Evolutionary conservation across 768 basidiomycete species (phyloP).

Genomic region (Lactifluus piperatus): DNA sequence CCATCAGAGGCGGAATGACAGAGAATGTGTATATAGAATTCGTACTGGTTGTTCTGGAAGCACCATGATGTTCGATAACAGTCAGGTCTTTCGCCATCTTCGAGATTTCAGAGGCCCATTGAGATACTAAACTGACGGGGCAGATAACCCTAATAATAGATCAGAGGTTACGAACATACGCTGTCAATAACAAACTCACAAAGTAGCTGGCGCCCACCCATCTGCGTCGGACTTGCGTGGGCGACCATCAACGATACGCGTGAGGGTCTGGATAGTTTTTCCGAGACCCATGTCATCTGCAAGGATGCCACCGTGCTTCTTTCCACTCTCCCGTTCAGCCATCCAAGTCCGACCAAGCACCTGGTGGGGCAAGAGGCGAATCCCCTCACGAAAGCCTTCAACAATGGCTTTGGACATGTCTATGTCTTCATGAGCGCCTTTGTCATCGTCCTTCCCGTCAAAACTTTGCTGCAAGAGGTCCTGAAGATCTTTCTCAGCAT

Average conservation of each 20-base stretch:
- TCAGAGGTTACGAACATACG: background rate
- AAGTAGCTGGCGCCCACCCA: slow-evolving; percentile 62
- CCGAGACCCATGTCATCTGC: slow-evolving; percentile 89
- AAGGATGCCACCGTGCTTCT: slow-evolving; percentile 78
- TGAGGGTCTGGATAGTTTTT: slow-evolving; percentile 87
- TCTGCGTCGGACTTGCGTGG: slow-evolving; percentile 62
- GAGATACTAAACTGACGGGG: slow-evolving; percentile 78
- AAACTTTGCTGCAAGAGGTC: slow-evolving; percentile 63
- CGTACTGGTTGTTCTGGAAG: slow-evolving; percentile 59
- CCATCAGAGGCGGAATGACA: background rate
- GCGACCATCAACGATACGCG: slow-evolving; percentile 77
- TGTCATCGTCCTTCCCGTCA: slow-evolving; percentile 43
- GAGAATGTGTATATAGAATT: background rate
- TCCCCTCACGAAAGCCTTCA: slow-evolving; percentile 63
- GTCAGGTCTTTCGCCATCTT: slow-evolving; percentile 59
- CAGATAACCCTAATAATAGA: slow-evolving; percentile 59
- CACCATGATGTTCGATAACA: slow-evolving; percentile 81
- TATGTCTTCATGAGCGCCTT: slow-evolving; percentile 38
- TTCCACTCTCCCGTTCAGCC: slow-evolving; percentile 69
- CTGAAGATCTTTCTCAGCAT: slow-evolving; percentile 70
- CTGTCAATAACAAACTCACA: slow-evolving; percentile 38
- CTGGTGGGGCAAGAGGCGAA: slow-evolving; percentile 79
- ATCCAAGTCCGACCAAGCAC: slow-evolving; percentile 84
- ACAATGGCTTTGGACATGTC: slow-evolving; percentile 63
- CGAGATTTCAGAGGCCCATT: slow-evolving; percentile 83